These are phyloP conservation scores for Pseudogymnoascus sp. DNA, from an alignment of 2,329 filamentous ascomycete genomes.

Conservation along the genomic window DNA sequence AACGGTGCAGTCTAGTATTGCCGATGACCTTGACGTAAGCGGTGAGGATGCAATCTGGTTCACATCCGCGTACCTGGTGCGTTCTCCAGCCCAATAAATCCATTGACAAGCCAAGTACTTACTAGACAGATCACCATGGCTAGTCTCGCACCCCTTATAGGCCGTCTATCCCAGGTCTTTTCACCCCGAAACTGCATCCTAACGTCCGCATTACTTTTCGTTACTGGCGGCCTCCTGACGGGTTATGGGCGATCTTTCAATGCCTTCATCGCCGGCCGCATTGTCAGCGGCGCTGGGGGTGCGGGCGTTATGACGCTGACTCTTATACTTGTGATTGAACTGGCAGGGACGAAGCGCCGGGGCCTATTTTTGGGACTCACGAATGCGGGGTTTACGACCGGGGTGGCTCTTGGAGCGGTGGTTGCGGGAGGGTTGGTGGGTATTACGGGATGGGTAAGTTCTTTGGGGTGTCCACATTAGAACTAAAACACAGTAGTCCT, in stretches of 20 bases:
- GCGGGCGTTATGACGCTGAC: slow-evolving; percentile 66
- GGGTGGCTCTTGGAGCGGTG: slow-evolving; percentile 64
- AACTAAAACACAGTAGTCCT: background rate
- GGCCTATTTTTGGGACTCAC: slow-evolving; percentile 68
- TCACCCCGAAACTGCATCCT: slow-evolving; percentile 59
- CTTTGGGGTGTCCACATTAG: background rate
- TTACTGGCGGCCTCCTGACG: slow-evolving; percentile 57
- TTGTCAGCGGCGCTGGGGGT: slow-evolving; percentile 59
- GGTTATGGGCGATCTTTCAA: slow-evolving; percentile 50
- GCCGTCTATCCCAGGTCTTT: slow-evolving; percentile 68
- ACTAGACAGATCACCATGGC: slow-evolving; percentile 43
- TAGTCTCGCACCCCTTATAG: slow-evolving; percentile 59
- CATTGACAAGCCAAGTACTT: background rate
- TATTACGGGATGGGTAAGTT: slow-evolving; percentile 59
- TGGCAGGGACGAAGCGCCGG: slow-evolving; percentile 57
- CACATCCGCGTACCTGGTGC: slow-evolving; percentile 63
- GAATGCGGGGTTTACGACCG: slow-evolving; percentile 65
- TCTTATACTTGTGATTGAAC: slow-evolving; percentile 68
- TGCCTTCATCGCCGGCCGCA: slow-evolving; percentile 61
- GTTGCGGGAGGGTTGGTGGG: slow-evolving; percentile 59
- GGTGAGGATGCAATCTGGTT: slow-evolving; percentile 66
- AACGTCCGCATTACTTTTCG: slow-evolving; percentile 49
- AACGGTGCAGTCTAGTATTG: slow-evolving; percentile 71
- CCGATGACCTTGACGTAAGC: slow-evolving; percentile 66
- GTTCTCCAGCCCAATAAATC: background rate